Evolutionary conservation across 331 rosid genomes (phyloP).

Genomic region (Erythrophleum ivorense): DNA sequence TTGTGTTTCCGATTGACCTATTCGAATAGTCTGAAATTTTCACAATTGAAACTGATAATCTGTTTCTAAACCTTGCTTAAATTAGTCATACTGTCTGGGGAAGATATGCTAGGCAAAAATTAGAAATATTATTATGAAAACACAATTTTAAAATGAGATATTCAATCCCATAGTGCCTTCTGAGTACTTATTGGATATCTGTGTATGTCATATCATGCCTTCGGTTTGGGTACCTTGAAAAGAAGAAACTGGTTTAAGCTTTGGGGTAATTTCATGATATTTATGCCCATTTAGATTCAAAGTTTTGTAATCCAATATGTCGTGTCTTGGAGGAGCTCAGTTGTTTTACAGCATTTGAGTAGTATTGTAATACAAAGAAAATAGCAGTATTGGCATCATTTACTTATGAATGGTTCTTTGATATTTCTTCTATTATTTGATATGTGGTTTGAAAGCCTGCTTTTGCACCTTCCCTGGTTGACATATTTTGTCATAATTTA

Average conservation of each 20-base stretch:
- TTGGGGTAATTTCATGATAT: not conserved
- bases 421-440: not conserved
- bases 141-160: not conserved
- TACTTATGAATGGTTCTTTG: not conserved
- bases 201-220: not conserved
- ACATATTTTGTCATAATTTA: too few relatives aligned
- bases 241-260: not conserved
- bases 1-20: not conserved
- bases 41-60: not conserved
- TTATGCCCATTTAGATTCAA: not conserved
- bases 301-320: not conserved
- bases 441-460: too few relatives aligned
- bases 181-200: not conserved
- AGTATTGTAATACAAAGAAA: too few relatives aligned
- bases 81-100: not conserved
- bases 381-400: not conserved
- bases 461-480: too few relatives aligned
- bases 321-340: not conserved
- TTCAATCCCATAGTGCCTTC: not conserved
- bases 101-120: not conserved
- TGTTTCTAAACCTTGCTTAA: not conserved
- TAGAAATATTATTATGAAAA: not conserved
- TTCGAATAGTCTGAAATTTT: slow-evolving; percentile 17
- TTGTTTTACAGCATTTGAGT: not conserved
- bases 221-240: not conserved